Evolutionary conservation across 345 rosid genomes (phyloP), one percentile per base, ranked within the genome.

Genomic region (Pugionium cornutum): DNA sequence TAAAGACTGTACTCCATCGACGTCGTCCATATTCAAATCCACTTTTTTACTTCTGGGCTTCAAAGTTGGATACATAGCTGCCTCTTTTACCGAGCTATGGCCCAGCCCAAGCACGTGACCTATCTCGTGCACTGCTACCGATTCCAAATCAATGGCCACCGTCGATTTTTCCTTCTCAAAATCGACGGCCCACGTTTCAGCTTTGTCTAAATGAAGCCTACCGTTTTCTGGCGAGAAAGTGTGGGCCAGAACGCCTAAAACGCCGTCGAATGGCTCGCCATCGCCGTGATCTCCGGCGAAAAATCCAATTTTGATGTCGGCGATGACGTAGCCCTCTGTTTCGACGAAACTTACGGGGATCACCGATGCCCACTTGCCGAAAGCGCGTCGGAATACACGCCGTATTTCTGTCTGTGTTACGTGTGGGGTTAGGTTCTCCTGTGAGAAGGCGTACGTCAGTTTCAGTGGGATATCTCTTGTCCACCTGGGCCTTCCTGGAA

Each of bases 11-110:
- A 84, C 81, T 40, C 95, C 96, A 50, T 74, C 73, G 25, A 92
- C 64, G 6, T 89, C 95, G 52, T 92, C 96, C 1, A 81, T 18
- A 9, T 74, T 77, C 62, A 89, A 74, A 29, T 83, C 81, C 35
- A 82, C 72, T 55, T 83, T 92, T 66, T 72, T 86, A 47, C 78
- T 74, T 62, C 92, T 79, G 1, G 98, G 92, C 46, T 81, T 89
- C 79, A 89, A 69, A n/a, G 88, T 89, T 2, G 98, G 96, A 46
- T 84, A 89, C 95, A 92, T 89, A 3, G 91, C 95, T 1, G 98
- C 95, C 3, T 75, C 89, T 67, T 81, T 81, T 4, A 75, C 86
- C 6, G 84, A 62, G 35, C 82, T 75, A 66, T 89, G 97, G 0
- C 81, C 82, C 59, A 92, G 53, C 32, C 98, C 96, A 42, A 86